Evolutionary conservation across 2,329 filamentous ascomycete species (phyloP).

Genomic region (Trichoderma sp.): DNA sequence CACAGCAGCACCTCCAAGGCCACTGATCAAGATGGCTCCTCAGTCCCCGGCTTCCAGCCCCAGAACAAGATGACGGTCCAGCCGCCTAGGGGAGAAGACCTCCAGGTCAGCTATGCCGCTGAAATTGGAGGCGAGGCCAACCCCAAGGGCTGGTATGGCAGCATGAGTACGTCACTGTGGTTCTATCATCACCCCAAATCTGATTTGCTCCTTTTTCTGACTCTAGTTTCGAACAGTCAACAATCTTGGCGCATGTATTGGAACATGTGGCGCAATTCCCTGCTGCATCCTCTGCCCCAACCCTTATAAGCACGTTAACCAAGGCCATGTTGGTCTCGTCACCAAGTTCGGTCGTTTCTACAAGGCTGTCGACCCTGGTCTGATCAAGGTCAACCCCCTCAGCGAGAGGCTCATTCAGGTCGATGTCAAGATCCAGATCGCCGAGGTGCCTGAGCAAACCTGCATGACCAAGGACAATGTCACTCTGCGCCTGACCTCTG

Average conservation of each 20-base stretch:
- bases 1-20: conserved; percentile 35
- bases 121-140: conserved; percentile 65
- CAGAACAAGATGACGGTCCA: conserved; percentile 68
- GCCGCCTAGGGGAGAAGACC: conserved; percentile 77
- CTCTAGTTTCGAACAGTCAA: conserved; percentile 57
- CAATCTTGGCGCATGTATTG: conserved; percentile 70
- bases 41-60: conserved; percentile 48
- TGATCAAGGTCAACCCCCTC: conserved; percentile 96
- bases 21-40: conserved; percentile 24
- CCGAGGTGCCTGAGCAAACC: conserved; percentile 92
- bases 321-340: conserved; percentile 93
- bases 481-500: conserved; percentile 86
- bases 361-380: conserved; percentile 91
- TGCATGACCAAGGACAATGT: conserved; percentile 99
- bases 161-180: conserved; percentile 68
- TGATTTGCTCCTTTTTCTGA: background rate
- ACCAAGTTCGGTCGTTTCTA: conserved; percentile 96
- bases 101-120: conserved; percentile 78
- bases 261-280: conserved; percentile 81
- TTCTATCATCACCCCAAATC: background rate
- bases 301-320: conserved; percentile 87
- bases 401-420: conserved; percentile 87
- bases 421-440: conserved; percentile 99
- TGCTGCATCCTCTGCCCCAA: conserved; percentile 94
- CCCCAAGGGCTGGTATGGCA: conserved; percentile 84